Evolutionary conservation across 2,329 filamentous ascomycete species (phyloP).

Genomic region (Lachnellula hyalina): DNA sequence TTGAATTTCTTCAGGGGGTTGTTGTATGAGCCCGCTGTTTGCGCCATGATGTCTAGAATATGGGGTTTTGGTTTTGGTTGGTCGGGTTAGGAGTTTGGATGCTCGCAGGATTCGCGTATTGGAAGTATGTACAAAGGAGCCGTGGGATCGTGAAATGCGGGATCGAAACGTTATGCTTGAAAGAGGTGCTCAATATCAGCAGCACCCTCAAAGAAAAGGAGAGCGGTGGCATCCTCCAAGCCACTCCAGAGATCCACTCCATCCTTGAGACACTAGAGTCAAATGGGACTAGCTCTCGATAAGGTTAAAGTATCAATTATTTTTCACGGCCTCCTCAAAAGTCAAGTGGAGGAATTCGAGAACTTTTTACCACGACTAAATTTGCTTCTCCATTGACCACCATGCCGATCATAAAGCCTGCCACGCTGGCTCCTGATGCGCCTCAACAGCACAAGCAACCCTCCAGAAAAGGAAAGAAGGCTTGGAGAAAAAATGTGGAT

Average conservation of each 20-base stretch:
- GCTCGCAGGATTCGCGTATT: background rate
- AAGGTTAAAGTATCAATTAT: slow-evolving; percentile 5
- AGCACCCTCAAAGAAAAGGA: slow-evolving; percentile 7
- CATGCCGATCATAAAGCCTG: slow-evolving; percentile 31
- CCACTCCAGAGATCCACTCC: background rate
- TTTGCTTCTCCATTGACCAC: background rate
- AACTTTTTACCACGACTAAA: background rate
- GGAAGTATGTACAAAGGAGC: slow-evolving; percentile 13
- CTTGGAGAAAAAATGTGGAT: slow-evolving; percentile 98
- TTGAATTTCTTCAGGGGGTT: slow-evolving; percentile 99
- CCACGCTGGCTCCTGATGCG: slow-evolving; percentile 47
- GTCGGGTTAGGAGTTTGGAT: slow-evolving; percentile 1
- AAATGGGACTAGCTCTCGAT: background rate
- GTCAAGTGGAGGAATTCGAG: background rate
- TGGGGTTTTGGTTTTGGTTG: slow-evolving; percentile 1
- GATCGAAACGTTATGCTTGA: background rate
- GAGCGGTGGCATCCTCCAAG: background rate
- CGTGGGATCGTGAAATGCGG: slow-evolving; percentile 2
- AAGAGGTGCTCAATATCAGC: no score
- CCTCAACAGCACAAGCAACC: slow-evolving; percentile 81
- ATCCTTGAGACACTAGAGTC: background rate
- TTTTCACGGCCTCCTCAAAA: background rate
- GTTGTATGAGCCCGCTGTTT: slow-evolving; percentile 84
- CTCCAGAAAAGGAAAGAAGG: slow-evolving; percentile 96
- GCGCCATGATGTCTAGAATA: slow-evolving; percentile 62